Base-by-base conservation (phyloP, 1,284 basidiomycete species). In the Gomphus bonarii region DNA sequence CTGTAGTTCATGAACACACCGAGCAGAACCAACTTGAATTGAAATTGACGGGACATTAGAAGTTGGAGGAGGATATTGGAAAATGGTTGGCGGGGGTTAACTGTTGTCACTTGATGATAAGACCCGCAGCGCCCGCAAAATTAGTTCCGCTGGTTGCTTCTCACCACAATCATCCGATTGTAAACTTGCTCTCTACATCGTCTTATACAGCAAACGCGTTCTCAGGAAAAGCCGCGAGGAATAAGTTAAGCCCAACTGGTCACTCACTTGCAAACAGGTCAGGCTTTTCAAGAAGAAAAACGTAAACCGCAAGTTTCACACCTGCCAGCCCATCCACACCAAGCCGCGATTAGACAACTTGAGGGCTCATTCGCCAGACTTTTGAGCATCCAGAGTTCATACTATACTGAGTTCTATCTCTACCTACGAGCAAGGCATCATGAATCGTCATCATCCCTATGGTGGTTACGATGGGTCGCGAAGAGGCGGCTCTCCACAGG, bases 1-100 rank as follows among this genome's bases (percentile, higher is more conserved):
- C 46, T 48, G 50, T 12, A 50, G 9, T 3, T 46, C 50, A 11
- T 40, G 20, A 47, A 70, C 77, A 61, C 53, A 93, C 92, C 92
- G 60, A 95, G 81, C 42, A 95, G 80, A 58, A 95, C 92, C 63
- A 95, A 87, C 71, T 95, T 95, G 74, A 89, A 90, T 72, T 90
- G 88, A 63, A 79, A 86, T 70, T 90, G 87, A 69, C 87, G 88
- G 60, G 87, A 85, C 85, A 88, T 88, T 35, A n/a, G 18, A 28
- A 4, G 18, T n/a, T 38, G 20, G 18, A 31, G 70, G 71, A 71
- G 65, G 69, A 66, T 56, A 62, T 61, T n/a, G 11, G 63, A 59
- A 36, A 43, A 22, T 18, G 22, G 43, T 50, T 35, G 60, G 38
- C 38, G n/a, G 38, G 46, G 48, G 54, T 44, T 33, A 47, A 48